Evolutionary conservation across 2,329 filamentous ascomycete genomes (phyloP), one percentile per base, ranked within the genome.

Genomic region (Cryphonectria japonica): DNA sequence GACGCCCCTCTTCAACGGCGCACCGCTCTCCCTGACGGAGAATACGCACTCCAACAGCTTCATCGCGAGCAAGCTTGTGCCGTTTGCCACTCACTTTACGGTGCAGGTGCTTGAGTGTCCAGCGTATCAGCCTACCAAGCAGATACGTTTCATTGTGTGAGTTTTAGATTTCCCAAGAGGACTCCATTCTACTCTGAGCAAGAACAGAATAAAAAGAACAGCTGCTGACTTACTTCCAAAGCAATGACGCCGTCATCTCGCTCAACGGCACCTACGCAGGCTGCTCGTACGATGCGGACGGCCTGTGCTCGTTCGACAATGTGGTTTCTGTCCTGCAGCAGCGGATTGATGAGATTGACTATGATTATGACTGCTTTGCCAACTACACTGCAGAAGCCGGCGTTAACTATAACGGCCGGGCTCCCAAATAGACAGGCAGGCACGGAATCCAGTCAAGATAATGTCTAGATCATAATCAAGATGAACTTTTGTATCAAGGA

Each of bases 201-300:
- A 37, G n/a, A 41, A 34, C 26, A 26, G 26, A 26, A 13, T 19
- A 26, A 4, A 22, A 3, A 29, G 6, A 1, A 22, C 1, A 57
- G 39, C 60, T 8, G 3, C 19, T 67, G 34, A 69, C 32, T 43
- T 65, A 16, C n/a, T 50, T 26, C 68, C 22, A 69, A n/a, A 79
- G 76, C n/a, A 80, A 80, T 60, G 78, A 80, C 46, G 78, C 77
- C n/a, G 78, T 79, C 6, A 57, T 79, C 26, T 76, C 78, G 0
- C 67, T 80, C 39, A 69, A 75, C 16, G 75, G 77, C 3, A 77
- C 76, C 0, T 75, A 80, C 60, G 39, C 74, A 2, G 78, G 77
- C 26, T 79, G 78, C 61, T 59, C 74, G 0, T 69, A 73, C 6
- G 75, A 79, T 32, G 69, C 73, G 8, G 60, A 79, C 54, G 78